Conservation (phyloP, 768 basidiomycete species). For the Tulasnella sp. region DNA sequence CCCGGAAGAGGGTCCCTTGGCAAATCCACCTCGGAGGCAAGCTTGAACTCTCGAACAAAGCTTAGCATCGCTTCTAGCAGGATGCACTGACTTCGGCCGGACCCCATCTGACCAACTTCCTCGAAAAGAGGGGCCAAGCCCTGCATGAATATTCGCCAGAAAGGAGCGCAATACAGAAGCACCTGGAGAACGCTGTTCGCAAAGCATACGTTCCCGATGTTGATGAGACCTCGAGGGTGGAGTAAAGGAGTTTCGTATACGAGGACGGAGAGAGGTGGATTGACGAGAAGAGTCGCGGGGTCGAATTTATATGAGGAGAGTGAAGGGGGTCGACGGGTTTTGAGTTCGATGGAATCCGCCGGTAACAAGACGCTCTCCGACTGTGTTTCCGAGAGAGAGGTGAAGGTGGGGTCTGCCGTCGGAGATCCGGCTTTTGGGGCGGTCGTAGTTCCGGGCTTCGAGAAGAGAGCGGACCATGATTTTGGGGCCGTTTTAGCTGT, state of each 20-base stretch:
- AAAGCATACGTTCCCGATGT: slow-evolving; percentile 96
- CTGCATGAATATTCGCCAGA: slow-evolving; percentile 54
- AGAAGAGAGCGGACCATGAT: slow-evolving; percentile 22
- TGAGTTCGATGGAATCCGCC: background rate
- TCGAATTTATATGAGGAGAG: background rate
- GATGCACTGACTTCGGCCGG: slow-evolving; percentile 1
- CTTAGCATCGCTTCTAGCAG: slow-evolving; percentile 25
- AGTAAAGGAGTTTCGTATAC: slow-evolving; percentile 28
- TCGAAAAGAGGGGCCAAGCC: slow-evolving; percentile 10
- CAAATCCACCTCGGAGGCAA: slow-evolving; percentile 8
- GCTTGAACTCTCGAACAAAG: slow-evolving; percentile 67
- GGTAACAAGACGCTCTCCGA: background rate
- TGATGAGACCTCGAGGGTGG: slow-evolving; percentile 72
- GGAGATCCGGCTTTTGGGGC: slow-evolving; percentile 41
- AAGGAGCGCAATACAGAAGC: slow-evolving; percentile 80
- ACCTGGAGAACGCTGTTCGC: slow-evolving; percentile 91
- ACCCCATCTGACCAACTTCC: slow-evolving; percentile 8
- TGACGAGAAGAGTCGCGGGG: background rate
- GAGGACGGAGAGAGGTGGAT: background rate
- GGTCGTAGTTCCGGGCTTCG: slow-evolving; percentile 33
- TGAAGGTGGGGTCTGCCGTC: slow-evolving; percentile 26
- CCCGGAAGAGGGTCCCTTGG: slow-evolving; percentile 10
- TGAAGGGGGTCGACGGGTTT: background rate
- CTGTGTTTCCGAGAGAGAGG: background rate
- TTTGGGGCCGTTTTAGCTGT: slow-evolving; percentile 14